Conservation (phyloP, 2,329 filamentous ascomycete species). For the Phyllosticta capitalensis region DNA sequence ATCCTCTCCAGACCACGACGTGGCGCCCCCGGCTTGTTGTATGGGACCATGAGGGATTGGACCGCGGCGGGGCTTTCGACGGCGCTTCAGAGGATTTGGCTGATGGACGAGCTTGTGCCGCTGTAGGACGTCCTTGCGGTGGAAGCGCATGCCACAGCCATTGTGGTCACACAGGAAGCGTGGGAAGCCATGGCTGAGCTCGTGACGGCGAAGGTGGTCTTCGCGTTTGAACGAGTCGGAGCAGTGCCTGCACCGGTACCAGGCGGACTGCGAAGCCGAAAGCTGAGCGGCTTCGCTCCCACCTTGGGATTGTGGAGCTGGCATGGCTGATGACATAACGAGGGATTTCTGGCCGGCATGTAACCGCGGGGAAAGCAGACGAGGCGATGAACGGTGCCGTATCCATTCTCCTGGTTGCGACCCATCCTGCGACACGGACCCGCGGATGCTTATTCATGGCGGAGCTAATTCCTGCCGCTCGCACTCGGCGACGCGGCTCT, state of each 20-base stretch:
- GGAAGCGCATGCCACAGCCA: slow-evolving; percentile 12
- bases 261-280: slow-evolving; percentile 3
- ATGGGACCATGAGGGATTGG: slow-evolving; percentile 8
- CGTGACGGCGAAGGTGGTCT: slow-evolving; percentile 13
- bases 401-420: slow-evolving; percentile 2
- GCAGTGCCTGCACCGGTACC: slow-evolving; percentile 12
- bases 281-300: background rate
- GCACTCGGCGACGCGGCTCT: background rate
- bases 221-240: slow-evolving; percentile 11
- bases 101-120: slow-evolving; percentile 12
- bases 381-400: slow-evolving; percentile 8
- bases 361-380: slow-evolving; percentile 7
- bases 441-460: slow-evolving; percentile 1
- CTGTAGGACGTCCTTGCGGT: slow-evolving; percentile 12
- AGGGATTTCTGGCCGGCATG: slow-evolving; percentile 1
- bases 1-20: background rate
- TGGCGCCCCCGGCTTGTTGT: slow-evolving; percentile 1
- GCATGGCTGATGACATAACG: slow-evolving; percentile 8
- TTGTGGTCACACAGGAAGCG: slow-evolving; percentile 12
- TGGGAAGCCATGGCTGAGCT: slow-evolving; percentile 12
- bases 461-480: slow-evolving; percentile 5
- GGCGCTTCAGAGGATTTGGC: slow-evolving; percentile 10
- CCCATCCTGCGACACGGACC: slow-evolving; percentile 1
- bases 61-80: slow-evolving; percentile 8
- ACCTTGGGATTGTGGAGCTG: background rate